Percentiles rank a stretch among this genome's conserved stretches.
phyloP scores from a whole-genome alignment of 2,329 filamentous ascomycete genomes.

The Hypoxylon sp. region DNA sequence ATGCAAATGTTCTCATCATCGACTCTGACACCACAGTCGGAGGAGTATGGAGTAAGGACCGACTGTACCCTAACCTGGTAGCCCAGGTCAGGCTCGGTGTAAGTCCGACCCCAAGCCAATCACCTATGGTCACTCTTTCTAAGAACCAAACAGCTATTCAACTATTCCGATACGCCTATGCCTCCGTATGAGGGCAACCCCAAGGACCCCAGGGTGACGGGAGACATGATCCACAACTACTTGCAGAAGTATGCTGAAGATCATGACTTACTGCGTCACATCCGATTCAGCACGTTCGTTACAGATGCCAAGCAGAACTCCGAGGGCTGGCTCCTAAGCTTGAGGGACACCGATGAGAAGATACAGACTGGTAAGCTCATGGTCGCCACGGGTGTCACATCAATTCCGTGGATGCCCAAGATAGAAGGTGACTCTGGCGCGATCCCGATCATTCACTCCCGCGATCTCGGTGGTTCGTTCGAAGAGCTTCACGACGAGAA shows the following conservation, averaged over 20 bases:
- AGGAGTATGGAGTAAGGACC: constrained; percentile 41
- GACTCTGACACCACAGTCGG: constrained; percentile 39
- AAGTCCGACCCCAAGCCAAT: constrained; percentile 5
- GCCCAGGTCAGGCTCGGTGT: constrained; percentile 40
- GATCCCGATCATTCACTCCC: constrained; percentile 40
- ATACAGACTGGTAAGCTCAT: constrained; percentile 42
- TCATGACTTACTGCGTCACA: constrained; percentile 39
- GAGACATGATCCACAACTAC: constrained; percentile 42
- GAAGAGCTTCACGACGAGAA: constrained; percentile 21
- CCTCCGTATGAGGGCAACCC: constrained; percentile 33
- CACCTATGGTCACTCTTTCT: neutral
- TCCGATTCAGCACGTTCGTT: constrained; percentile 41
- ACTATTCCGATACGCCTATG: constrained; percentile 41
- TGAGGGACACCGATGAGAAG: constrained; percentile 26
- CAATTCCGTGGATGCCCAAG: constrained; percentile 39
- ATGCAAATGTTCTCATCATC: constrained; percentile 38
- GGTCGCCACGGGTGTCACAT: constrained; percentile 46
- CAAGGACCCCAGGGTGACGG: constrained; percentile 40
- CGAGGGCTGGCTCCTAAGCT: constrained; percentile 31
- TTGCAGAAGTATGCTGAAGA: constrained; percentile 41
- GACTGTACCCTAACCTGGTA: constrained; percentile 40
- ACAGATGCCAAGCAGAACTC: constrained; percentile 27
- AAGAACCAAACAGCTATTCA: constrained; percentile 33
- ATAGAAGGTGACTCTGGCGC: constrained; percentile 16
- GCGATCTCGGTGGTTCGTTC: constrained; percentile 34